phyloP scores from a whole-genome alignment of 331 rosid species.

The Prunus yedoensis region DNA sequence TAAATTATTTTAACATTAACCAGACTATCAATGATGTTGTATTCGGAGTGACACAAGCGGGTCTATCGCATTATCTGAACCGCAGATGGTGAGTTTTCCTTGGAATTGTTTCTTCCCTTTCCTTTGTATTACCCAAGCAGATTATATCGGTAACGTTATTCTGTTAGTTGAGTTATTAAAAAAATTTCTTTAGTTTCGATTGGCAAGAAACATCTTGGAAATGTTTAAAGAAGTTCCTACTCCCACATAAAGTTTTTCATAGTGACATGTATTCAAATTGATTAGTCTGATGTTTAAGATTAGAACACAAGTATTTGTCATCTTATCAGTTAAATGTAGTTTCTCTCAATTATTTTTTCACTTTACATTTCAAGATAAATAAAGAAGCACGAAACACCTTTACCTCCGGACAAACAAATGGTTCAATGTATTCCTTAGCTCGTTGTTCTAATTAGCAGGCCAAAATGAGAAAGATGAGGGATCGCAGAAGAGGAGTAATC shows the following conservation, averaged over 20 bases:
- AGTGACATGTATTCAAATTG: neutral
- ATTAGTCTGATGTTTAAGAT: neutral
- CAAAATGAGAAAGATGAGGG: slow-evolving; percentile 16
- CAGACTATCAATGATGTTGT: slow-evolving; percentile 70
- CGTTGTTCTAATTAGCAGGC: slow-evolving; percentile 6
- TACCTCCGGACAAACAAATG: neutral
- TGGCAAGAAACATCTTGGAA: neutral
- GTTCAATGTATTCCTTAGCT: neutral
- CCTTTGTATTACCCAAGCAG: neutral
- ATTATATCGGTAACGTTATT: neutral
- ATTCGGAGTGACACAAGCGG: slow-evolving; percentile 68
- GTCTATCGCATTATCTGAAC: slow-evolving; percentile 47
- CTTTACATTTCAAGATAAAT: neutral
- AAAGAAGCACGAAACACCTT: neutral
- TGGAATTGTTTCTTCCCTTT: neutral
- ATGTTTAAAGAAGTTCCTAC: neutral
- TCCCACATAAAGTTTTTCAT: neutral
- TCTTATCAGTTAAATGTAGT: neutral
- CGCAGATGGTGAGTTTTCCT: slow-evolving; percentile 40
- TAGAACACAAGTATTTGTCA: neutral
- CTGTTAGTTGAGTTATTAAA: neutral
- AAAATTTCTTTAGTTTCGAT: neutral
- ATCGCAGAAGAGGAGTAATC: slow-evolving; percentile 5
- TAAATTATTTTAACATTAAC: neutral
- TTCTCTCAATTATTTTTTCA: too few species aligned